Evolutionary conservation across 163 green algal species (phyloP).

Genomic region (Smithsoniella earleae): DNA sequence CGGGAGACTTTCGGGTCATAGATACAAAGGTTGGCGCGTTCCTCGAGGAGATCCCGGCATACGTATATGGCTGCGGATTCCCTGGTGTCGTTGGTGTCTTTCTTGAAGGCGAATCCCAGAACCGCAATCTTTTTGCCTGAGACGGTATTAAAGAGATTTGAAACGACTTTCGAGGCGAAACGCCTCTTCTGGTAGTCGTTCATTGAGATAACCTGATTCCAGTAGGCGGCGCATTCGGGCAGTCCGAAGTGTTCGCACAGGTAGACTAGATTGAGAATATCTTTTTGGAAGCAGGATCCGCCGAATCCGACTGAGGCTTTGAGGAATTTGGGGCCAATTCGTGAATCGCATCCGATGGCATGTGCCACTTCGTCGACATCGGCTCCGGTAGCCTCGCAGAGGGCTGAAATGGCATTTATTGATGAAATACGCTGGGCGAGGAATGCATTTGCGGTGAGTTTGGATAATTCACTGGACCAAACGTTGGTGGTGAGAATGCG

Average conservation of each 20-base stretch:
- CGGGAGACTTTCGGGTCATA: constrained; percentile 52
- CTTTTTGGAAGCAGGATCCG: constrained; percentile 73
- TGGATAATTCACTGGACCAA: constrained; percentile 92
- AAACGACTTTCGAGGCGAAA: constrained; percentile 55
- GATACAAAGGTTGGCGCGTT: constrained; percentile 46
- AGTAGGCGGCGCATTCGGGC: constrained; percentile 57
- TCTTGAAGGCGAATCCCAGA: constrained; percentile 71
- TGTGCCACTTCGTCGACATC: constrained; percentile 42
- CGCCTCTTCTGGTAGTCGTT: constrained; percentile 65
- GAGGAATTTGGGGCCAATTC: constrained; percentile 63
- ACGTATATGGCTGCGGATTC: constrained; percentile 67
- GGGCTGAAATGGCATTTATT: constrained; percentile 63
- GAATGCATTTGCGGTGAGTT: constrained; percentile 53
- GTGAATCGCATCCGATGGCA: constrained; percentile 57
- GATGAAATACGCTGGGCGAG: constrained; percentile 63
- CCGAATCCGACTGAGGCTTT: constrained; percentile 58
- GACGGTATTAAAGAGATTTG: constrained; percentile 68
- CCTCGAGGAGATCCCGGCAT: constrained; percentile 49
- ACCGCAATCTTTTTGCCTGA: constrained; percentile 57
- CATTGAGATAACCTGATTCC: constrained; percentile 59
- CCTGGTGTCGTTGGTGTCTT: constrained; percentile 63
- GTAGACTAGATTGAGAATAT: constrained; percentile 74
- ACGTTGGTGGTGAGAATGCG: constrained; percentile 90
- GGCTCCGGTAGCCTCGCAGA: constrained; percentile 51
- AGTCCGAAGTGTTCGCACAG: constrained; percentile 62